These are phyloP conservation scores for Fonsecaea erecta DNA, from an alignment of 2,329 filamentous ascomycete genomes.

Conservation along the genomic window DNA sequence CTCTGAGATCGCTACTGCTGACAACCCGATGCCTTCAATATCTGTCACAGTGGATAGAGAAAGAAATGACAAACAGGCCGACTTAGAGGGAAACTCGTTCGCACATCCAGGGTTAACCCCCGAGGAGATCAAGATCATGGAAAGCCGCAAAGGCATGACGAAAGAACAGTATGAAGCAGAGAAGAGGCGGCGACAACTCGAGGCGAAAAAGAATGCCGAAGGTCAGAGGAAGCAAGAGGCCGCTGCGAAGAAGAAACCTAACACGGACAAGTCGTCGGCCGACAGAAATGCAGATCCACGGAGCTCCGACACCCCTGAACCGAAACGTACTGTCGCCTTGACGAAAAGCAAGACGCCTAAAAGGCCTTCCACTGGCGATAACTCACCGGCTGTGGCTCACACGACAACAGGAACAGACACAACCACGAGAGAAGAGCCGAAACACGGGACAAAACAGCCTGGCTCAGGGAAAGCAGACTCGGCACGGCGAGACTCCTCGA, in stretches of 20 bases:
- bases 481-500: neutral
- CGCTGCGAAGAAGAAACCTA: slow-evolving; percentile 15
- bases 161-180: slow-evolving; percentile 30
- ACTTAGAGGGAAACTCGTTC: slow-evolving; percentile 23
- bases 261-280: neutral
- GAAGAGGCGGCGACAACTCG: slow-evolving; percentile 27
- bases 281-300: neutral
- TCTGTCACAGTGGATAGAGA: slow-evolving; percentile 4
- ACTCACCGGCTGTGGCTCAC: neutral
- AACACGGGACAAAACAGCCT: neutral
- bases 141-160: slow-evolving; percentile 31
- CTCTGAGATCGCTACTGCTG: slow-evolving; percentile 1
- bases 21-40: neutral
- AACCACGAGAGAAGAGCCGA: neutral
- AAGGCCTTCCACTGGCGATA: slow-evolving; percentile 11
- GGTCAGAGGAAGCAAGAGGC: slow-evolving; percentile 13
- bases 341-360: slow-evolving; percentile 13
- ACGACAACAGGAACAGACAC: neutral
- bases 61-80: neutral
- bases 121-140: slow-evolving; percentile 31
- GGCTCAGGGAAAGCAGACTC: neutral
- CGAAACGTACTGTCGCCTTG: neutral
- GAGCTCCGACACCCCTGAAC: neutral
- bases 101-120: slow-evolving; percentile 26
- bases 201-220: slow-evolving; percentile 22